A percentile compares a stretch with the other conserved stretches of the same genome.
phyloP scores from a whole-genome alignment of 1,139 yeast species.

The Ogataea hybrid region DNA sequence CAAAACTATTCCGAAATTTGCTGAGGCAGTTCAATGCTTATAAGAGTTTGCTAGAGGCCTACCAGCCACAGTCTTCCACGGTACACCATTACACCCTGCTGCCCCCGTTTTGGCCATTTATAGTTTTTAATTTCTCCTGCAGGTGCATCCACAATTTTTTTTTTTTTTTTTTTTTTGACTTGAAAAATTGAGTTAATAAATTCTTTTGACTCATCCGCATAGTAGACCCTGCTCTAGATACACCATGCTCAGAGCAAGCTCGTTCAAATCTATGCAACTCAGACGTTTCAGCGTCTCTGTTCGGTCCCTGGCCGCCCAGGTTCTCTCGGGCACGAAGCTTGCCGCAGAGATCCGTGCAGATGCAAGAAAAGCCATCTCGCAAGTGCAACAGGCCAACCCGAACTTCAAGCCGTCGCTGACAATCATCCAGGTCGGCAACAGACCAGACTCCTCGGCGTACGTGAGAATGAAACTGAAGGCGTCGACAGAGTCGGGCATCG shows the following conservation, averaged over 20 bases:
- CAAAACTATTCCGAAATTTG: no score
- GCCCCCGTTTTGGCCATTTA: background rate
- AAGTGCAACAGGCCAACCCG: conserved; percentile 52
- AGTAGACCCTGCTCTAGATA: background rate
- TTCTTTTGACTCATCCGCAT: background rate
- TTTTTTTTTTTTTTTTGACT: no score
- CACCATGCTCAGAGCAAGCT: conserved; percentile 8
- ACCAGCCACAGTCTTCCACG: no score
- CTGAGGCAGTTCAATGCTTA: no score
- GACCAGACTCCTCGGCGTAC: conserved; percentile 93
- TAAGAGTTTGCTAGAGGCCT: no score
- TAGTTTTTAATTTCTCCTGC: no score
- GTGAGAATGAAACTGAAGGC: conserved; percentile 94
- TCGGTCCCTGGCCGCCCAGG: conserved; percentile 12
- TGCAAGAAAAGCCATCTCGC: conserved; percentile 45
- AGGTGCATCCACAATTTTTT: background rate
- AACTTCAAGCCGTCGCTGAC: conserved; percentile 75
- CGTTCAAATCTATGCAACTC: conserved; percentile 1
- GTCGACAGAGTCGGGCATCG: conserved; percentile 79
- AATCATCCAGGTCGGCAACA: conserved; percentile 85
- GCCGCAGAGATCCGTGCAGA: conserved; percentile 29
- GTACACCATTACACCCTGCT: background rate
- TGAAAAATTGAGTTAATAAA: conserved; percentile 3
- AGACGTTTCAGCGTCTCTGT: conserved; percentile 6
- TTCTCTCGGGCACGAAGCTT: conserved; percentile 20